Percentiles rank a stretch among this genome's conserved stretches.
Conservation (phyloP, 129 eudicot species). For the Gnaphalium uliginosum region DNA sequence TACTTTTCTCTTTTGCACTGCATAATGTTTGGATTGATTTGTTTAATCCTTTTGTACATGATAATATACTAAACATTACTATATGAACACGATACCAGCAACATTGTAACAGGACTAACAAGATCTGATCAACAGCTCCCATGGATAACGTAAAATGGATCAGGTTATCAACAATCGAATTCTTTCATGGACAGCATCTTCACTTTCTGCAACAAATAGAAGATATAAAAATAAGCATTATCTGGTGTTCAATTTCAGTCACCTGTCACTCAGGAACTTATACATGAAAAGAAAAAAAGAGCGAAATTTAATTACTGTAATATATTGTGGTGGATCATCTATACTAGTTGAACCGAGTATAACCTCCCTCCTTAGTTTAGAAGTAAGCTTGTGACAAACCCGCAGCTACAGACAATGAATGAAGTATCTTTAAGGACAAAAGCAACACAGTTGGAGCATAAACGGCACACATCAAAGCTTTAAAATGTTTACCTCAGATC, state of each 20-base stretch:
- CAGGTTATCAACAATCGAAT: slow-evolving; percentile 26
- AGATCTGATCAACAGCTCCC: neutral
- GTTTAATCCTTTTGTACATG: neutral
- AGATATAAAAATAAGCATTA: neutral
- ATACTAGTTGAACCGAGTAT: slow-evolving; percentile 85
- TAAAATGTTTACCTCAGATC: slow-evolving; percentile 75
- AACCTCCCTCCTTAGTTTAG: slow-evolving; percentile 88
- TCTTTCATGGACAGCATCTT: slow-evolving; percentile 60
- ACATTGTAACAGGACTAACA: neutral
- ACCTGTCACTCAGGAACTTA: neutral
- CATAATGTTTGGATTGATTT: neutral
- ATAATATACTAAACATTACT: too few relatives aligned
- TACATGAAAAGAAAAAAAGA: neutral
- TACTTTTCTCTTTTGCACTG: neutral
- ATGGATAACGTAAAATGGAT: neutral
- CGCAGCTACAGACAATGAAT: slow-evolving; percentile 51
- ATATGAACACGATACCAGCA: neutral
- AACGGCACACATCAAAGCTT: neutral
- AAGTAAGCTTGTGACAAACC: slow-evolving; percentile 89
- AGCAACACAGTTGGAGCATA: slow-evolving; percentile 5
- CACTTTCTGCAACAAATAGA: slow-evolving; percentile 62
- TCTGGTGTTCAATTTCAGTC: neutral
- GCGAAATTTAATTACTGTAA: slow-evolving; percentile 50
- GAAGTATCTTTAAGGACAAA: slow-evolving; percentile 2
- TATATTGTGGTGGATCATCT: slow-evolving; percentile 87